phyloP scores from a whole-genome alignment of 2,329 filamentous ascomycete species.

The Penicillium hesseltinei region DNA sequence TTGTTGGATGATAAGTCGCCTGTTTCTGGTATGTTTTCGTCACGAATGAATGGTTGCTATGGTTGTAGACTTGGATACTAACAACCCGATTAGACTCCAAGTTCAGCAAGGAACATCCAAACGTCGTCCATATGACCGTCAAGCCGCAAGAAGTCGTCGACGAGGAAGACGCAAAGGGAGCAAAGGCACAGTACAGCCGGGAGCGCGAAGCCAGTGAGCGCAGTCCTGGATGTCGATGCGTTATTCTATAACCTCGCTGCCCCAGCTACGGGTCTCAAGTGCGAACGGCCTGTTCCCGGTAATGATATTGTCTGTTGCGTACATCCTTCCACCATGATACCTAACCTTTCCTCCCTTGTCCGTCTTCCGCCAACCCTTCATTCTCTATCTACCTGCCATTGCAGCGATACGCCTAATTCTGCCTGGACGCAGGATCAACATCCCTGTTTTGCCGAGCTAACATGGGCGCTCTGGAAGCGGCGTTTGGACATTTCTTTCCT shows the following conservation, averaged over 20 bases:
- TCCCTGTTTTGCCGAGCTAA: background rate
- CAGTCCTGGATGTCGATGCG: constrained; percentile 62
- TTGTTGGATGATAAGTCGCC: constrained; percentile 84
- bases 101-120: constrained; percentile 70
- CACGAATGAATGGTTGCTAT: background rate
- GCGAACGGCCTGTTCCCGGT: background rate
- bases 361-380: background rate
- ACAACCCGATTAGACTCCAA: constrained; percentile 63
- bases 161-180: constrained; percentile 71
- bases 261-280: background rate
- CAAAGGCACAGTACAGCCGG: constrained; percentile 53
- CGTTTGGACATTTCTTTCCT: constrained; percentile 15
- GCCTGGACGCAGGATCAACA: constrained; percentile 18
- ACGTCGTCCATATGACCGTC: constrained; percentile 93
- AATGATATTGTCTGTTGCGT: background rate
- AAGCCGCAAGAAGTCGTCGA: constrained; percentile 80
- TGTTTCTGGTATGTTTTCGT: constrained; percentile 66
- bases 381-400: constrained; percentile 2
- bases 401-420: constrained; percentile 10
- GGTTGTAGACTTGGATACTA: constrained; percentile 2
- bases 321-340: background rate
- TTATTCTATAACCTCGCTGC: constrained; percentile 52
- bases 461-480: constrained; percentile 20
- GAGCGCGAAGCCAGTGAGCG: constrained; percentile 56
- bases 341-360: background rate